These are phyloP conservation scores for Clonostachys solani DNA, from an alignment of 2,329 filamentous ascomycete species.

Conservation along the genomic window DNA sequence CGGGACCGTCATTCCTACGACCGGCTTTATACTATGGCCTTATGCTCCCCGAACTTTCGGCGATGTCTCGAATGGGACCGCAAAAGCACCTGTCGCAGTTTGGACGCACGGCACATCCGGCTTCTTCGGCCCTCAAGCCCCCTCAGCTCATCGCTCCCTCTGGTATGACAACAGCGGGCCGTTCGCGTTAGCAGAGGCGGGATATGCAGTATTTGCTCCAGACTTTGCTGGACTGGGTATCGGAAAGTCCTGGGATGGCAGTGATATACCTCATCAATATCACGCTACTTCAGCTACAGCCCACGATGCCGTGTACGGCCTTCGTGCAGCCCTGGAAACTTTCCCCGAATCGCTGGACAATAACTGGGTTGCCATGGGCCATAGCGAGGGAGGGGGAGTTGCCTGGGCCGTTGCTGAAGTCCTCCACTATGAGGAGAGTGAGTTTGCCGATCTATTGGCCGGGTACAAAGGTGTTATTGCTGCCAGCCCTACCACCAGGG, in stretches of 20 bases:
- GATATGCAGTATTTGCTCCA: slow-evolving; percentile 35
- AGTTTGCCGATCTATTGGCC: background rate
- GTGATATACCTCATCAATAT: slow-evolving; percentile 32
- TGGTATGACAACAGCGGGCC: slow-evolving; percentile 31
- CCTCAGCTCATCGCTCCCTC: slow-evolving; percentile 30
- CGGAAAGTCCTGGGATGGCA: slow-evolving; percentile 20
- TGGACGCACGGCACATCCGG: slow-evolving; percentile 41
- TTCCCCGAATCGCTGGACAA: slow-evolving; percentile 25
- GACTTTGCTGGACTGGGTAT: slow-evolving; percentile 40
- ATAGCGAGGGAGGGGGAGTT: slow-evolving; percentile 38
- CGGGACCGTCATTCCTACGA: slow-evolving; percentile 35
- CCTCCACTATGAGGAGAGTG: slow-evolving; percentile 10
- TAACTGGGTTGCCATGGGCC: slow-evolving; percentile 36
- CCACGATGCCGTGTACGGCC: slow-evolving; percentile 34
- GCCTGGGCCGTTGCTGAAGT: slow-evolving; percentile 27
- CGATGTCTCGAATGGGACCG: background rate
- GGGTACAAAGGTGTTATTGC: slow-evolving; percentile 8
- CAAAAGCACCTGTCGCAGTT: slow-evolving; percentile 18
- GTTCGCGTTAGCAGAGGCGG: slow-evolving; percentile 27
- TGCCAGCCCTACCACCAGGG: slow-evolving; percentile 4
- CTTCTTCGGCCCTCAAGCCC: slow-evolving; percentile 24
- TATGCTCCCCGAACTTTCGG: slow-evolving; percentile 9
- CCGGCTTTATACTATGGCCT: slow-evolving; percentile 42
- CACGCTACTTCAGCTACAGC: slow-evolving; percentile 27
- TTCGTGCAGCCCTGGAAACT: slow-evolving; percentile 32